A percentile compares a stretch with the other conserved stretches of the same genome.
These are phyloP conservation scores for Debaryomyces castellii DNA, from an alignment of 805 yeast genomes.

Conservation along the genomic window DNA sequence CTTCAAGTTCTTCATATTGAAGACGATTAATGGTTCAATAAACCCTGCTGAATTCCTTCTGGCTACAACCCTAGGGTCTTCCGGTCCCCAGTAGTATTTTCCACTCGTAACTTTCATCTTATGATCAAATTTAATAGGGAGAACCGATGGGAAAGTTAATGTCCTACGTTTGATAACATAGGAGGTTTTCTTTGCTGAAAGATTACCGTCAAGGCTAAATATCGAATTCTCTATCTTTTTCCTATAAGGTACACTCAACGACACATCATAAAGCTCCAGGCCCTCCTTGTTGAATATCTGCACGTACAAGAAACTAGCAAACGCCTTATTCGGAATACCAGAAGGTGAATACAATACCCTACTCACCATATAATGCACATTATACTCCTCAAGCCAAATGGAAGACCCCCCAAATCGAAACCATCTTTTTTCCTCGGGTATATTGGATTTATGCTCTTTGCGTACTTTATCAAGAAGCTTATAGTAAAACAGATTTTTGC, in stretches of 20 bases:
- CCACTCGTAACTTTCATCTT: constrained; percentile 2
- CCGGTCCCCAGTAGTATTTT: constrained; percentile 15
- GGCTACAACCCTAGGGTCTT: constrained; percentile 15
- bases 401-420: constrained; percentile 21
- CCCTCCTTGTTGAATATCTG: constrained; percentile 21
- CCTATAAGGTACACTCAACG: constrained; percentile 18
- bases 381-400: constrained; percentile 19
- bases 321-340: constrained; percentile 15
- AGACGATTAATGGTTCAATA: constrained; percentile 27
- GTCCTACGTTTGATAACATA: constrained; percentile 12
- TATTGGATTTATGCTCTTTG: constrained; percentile 15
- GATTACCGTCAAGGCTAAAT: constrained; percentile 16
- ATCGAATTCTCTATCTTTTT: constrained; percentile 9
- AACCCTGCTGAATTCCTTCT: constrained; percentile 11
- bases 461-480: constrained; percentile 15
- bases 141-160: constrained; percentile 15
- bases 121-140: constrained; percentile 16
- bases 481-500: constrained; percentile 8
- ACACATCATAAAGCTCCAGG: constrained; percentile 15
- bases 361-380: constrained; percentile 19
- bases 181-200: constrained; percentile 7
- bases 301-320: constrained; percentile 16
- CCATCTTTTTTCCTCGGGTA: constrained; percentile 19
- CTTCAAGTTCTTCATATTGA: constrained; percentile 15
- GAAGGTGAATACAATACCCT: constrained; percentile 16